Evolutionary conservation across 208 protist genomes (phyloP), one percentile per base, ranked within the genome.

Genomic region (Acanthamoeba sp.): DNA sequence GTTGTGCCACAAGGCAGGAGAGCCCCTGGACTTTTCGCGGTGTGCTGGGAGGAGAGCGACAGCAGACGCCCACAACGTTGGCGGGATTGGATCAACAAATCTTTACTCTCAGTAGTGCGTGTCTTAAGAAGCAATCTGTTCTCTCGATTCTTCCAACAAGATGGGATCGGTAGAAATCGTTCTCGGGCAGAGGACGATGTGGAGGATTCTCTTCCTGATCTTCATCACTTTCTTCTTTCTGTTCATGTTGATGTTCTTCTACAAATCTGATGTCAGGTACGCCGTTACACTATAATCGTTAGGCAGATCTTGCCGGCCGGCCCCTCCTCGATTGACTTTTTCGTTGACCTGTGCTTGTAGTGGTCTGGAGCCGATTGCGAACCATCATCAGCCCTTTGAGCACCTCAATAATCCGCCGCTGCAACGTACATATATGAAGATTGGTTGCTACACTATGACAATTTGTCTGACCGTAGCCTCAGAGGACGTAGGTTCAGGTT

Each of bases 161-260:
- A 87, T 87, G 78, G 78, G 45, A 27, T 32, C 78, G 24, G 48
- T 59, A n/a, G 78, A 87, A 27, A 10, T 87, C 29, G 78, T 87
- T 32, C 40, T 87, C n/a, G 24, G 42, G 9, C n/a, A 29, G 29
- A n/a, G 78, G 42, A 59, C 78, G 38, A 87, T 87, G 78, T 87
- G 48, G 45, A 52, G 78, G 78, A 87, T 87, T 45, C 6, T 87
- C 29, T 59, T 87, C 29, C 78, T 87, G n/a, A 87, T 87, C 78
- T 62, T 87, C 45, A n/a, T 87, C n/a, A 59, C 78, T 32, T 87
- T 87, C 45, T 22, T 87, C 45, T 38, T 87, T 18, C 22, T 59
- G 9, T 87, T 87, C 78, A 87, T 87, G 78, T 27, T 87, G 1
- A 38, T 87, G 29, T 87, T 87, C 78, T 59, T 87, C n/a, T 87